Conservation (phyloP, 2,329 filamentous ascomycete species). For the Anisogramma anomala region DNA sequence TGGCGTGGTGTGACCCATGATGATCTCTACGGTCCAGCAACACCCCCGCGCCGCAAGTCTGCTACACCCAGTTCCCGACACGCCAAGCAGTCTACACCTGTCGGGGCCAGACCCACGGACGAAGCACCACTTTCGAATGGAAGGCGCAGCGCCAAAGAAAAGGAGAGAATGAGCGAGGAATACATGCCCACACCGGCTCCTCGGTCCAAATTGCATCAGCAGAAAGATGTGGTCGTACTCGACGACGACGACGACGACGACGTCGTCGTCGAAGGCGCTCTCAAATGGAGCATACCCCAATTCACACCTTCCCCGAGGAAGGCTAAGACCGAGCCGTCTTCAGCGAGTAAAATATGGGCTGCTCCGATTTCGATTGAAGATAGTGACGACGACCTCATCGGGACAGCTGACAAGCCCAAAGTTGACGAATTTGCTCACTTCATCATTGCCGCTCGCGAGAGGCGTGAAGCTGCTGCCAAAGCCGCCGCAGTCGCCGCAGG, state of each 20-base stretch:
- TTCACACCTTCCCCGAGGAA: background rate
- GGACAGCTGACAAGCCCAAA: conserved; percentile 11
- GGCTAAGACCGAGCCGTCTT: conserved; percentile 15
- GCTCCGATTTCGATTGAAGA: conserved; percentile 17
- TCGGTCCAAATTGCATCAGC: no score
- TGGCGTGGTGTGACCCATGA: conserved; percentile 1
- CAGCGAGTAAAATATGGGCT: conserved; percentile 1
- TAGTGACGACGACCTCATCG: conserved; percentile 8
- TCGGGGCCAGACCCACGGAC: background rate
- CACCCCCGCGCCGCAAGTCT: conserved; percentile 5
- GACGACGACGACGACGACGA: no score
- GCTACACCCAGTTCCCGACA: background rate
- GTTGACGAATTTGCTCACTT: conserved; percentile 36
- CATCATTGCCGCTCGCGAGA: conserved; percentile 31
- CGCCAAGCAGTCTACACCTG: conserved; percentile 1
- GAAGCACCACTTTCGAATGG: no score
- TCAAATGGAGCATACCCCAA: no score
- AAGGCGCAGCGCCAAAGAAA: no score
- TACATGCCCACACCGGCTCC: no score
- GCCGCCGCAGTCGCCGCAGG: conserved; percentile 17
- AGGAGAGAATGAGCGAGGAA: no score
- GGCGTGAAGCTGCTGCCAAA: conserved; percentile 19
- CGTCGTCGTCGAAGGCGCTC: no score
- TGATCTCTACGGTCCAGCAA: conserved; percentile 12
- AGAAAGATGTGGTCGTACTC: no score